Base-by-base conservation (phyloP, 768 basidiomycete genomes). In the Suillus lakei region DNA sequence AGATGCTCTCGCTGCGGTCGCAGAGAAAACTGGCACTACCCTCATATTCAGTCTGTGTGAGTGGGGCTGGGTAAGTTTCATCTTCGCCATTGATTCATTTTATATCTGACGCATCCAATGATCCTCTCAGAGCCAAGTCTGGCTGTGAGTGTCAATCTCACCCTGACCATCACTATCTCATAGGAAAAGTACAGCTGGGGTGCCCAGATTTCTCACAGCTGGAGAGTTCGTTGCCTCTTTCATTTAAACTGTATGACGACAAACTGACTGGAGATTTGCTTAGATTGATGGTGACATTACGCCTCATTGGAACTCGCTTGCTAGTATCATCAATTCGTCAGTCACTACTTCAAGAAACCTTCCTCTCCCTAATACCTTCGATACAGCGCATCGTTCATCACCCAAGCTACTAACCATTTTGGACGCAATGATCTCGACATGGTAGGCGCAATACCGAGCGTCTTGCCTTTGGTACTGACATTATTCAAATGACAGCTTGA, bases 381-480 rank as follows among this genome's bases (percentile, higher is more conserved):
- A 21, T 15, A 18, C 65, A 90, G 88, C 38, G 89, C 86, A 69
- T 89, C 88, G 8, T 90, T 90, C 73, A 82, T 84, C 69, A 83
- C 88, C 0, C 84, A 81, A 77, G 85, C 87, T 8, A 84, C 86
- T 1, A 83, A 89, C 70, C 89, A 88, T 68, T 88, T 86, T 64
- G 88, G 87, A 4, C 84, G 81, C 64, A 89, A 88, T 67, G 89
- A 91, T 69, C 77, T 89, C 68, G 89, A 90, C 72, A 88, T 90
- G 73, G 88, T 88, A 69, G 23, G 83, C 7, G 4, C 23, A 58
- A 58, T 54, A 28, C 28, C 4, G n/a, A 34, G 8, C 38, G 2
- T 64, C 3, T 34, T 50, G 28, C 34, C 8, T 21, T 60, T 2
- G 39, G 53, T 21, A 36, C 44, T 58, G 53, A 23, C 38, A 56